Conservation (phyloP, 2,329 filamentous ascomycete species). For the Penicillium sp. region DNA sequence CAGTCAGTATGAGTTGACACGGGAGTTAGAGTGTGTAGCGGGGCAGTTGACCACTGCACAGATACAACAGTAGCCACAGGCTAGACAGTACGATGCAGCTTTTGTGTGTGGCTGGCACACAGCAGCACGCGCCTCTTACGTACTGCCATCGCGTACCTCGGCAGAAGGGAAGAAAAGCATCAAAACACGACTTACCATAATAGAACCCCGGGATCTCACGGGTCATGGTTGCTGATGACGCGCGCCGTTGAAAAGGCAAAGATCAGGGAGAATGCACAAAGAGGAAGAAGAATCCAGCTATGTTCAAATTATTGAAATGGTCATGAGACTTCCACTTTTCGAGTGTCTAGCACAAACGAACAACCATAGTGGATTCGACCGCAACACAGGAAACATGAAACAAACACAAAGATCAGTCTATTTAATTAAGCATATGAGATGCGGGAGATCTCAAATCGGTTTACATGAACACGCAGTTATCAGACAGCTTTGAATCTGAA, state of each 20-base stretch:
- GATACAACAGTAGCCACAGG: neutral
- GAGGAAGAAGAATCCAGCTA: neutral
- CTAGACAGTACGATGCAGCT: neutral
- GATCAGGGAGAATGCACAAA: neutral
- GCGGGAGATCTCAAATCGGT: neutral
- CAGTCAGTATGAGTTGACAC: neutral
- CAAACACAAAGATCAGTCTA: neutral
- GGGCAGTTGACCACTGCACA: neutral
- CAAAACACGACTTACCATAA: conserved; percentile 28
- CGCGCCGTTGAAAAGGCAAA: neutral
- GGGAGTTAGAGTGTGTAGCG: neutral
- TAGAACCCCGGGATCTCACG: conserved; percentile 38
- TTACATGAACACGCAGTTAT: neutral
- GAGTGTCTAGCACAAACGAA: conserved; percentile 1
- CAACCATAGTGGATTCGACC: neutral
- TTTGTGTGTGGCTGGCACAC: neutral
- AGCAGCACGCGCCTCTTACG: neutral
- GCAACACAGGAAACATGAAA: neutral
- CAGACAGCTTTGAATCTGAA: neutral
- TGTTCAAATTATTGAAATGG: neutral
- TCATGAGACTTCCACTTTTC: conserved; percentile 1
- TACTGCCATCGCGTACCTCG: neutral
- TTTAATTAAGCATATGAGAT: neutral
- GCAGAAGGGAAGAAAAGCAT: neutral
- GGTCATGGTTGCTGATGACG: conserved; percentile 22